Evolutionary conservation across 2,329 filamentous ascomycete genomes (phyloP).

Genomic region (Knufia fluminis): DNA sequence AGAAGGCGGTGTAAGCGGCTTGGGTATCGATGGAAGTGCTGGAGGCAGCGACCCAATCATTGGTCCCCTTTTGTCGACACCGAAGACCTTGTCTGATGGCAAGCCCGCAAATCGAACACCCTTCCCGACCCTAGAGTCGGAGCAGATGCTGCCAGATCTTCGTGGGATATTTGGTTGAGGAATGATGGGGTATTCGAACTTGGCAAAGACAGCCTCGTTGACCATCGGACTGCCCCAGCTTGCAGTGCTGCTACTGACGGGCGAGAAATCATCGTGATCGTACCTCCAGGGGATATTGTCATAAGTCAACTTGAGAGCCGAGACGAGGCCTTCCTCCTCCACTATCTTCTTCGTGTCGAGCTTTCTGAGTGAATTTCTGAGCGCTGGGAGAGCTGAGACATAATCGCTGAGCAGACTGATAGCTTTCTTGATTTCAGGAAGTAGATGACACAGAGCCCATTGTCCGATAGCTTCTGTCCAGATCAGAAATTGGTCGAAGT

Average conservation of each 20-base stretch:
- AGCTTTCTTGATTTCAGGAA: constrained; percentile 19
- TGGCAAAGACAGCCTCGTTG: constrained; percentile 7
- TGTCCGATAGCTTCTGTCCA: constrained; percentile 21
- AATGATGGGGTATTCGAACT: constrained; percentile 6
- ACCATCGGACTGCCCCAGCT: constrained; percentile 20
- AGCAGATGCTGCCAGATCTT: constrained; percentile 1
- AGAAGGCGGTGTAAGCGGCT: neutral
- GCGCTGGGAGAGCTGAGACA: neutral
- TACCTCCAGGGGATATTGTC: constrained; percentile 20
- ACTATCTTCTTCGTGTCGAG: constrained; percentile 12
- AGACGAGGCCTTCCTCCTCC: constrained; percentile 16
- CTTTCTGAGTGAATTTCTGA: constrained; percentile 3
- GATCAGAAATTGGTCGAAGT: constrained; percentile 19
- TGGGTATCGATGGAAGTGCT: neutral
- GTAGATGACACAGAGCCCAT: constrained; percentile 17
- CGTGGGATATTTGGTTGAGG: neutral
- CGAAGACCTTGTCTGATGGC: neutral
- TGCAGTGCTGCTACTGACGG: constrained; percentile 19
- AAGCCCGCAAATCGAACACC: constrained; percentile 4
- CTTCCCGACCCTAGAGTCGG: neutral
- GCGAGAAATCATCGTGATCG: constrained; percentile 20
- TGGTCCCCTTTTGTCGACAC: neutral
- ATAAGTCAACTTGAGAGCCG: constrained; percentile 16
- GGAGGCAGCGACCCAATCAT: constrained; percentile 6
- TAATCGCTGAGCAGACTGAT: constrained; percentile 12